Evolutionary conservation across 2,329 filamentous ascomycete genomes (phyloP), one percentile per base, ranked within the genome.

Genomic region (Diaporthe caulivora): DNA sequence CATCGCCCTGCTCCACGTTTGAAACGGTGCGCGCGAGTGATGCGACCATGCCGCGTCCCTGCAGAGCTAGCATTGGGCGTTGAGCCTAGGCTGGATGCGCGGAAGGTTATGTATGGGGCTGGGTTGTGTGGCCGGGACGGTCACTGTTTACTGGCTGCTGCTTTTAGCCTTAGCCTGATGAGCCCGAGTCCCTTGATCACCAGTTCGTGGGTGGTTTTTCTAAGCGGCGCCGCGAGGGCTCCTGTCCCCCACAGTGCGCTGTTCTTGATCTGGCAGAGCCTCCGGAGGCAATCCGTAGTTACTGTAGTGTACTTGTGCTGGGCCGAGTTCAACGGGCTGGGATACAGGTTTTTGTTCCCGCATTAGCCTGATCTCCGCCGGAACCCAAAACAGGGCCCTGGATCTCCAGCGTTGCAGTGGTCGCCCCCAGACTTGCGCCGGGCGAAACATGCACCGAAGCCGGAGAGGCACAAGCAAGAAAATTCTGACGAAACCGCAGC

Each of bases 401-500:
- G 31, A 44, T 67, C 44, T 58, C 49, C 34, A 62, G 55, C 31
- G 55, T 73, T n/a, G 51, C 40, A 47, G 51, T 24, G 62, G 72
- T 64, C 26, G 24, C 60, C 49, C 69, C 69, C 53, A 72, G 44
- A 29, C 44, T 53, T 18, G 68, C 26, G 51, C 53, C 62, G 58
- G 60, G 72, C 68, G 47, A 31, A 51, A 58, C 69, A 68, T 62
- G 49, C 44, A 70, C 70, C 65, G 58, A 77, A 73, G 77, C 72
- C 73, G 74, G 75, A 75, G 71, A 71, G 54, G 51, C 40, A 73
- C 26, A 10, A 10, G 29, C 34, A 54, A 58, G 69, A 72, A 71
- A 76, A 76, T 68, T 73, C 72, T 74, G 74, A 71, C 72, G 62
- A 72, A 71, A 68, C 53, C 54, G 71, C 70, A 75, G 72, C 13